These are phyloP conservation scores for Macaranga tanarius DNA, from an alignment of 441 rosid genomes.

Conservation along the genomic window DNA sequence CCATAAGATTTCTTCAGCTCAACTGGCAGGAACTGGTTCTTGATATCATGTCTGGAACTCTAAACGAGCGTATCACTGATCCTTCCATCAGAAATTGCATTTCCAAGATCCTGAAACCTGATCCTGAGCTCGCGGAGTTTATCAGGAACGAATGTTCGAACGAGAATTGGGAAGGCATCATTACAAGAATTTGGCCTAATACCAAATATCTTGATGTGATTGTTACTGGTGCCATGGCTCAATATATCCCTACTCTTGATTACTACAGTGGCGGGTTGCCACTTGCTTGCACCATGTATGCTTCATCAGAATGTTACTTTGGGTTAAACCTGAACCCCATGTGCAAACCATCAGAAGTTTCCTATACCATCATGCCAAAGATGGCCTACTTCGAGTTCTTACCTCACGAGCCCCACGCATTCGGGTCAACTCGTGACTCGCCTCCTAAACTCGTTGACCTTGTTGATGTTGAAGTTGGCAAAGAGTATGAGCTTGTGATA, in stretches of 20 bases:
- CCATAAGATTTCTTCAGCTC: constrained; percentile 83
- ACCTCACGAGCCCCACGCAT: constrained; percentile 45
- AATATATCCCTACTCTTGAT: constrained; percentile 81
- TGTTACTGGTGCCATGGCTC: constrained; percentile 95
- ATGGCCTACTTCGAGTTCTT: constrained; percentile 94
- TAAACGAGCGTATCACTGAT: constrained; percentile 50
- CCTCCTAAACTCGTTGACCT: constrained; percentile 53
- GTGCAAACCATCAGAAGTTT: constrained; percentile 76
- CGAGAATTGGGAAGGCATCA: constrained; percentile 71
- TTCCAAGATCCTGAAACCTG: constrained; percentile 47
- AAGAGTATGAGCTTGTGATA: constrained; percentile 85
- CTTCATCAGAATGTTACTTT: constrained; percentile 89
- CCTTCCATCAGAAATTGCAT: constrained; percentile 40
- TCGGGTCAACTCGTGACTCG: constrained; percentile 30
- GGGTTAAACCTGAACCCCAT: constrained; percentile 90
- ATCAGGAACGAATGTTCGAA: constrained; percentile 45
- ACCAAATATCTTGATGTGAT: constrained; percentile 87
- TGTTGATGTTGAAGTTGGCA: constrained; percentile 72
- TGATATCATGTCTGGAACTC: constrained; percentile 59
- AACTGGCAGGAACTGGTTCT: constrained; percentile 56
- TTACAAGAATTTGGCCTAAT: constrained; percentile 82
- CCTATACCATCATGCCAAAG: constrained; percentile 91
- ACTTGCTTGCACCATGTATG: constrained; percentile 87
- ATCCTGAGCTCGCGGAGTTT: constrained; percentile 50
- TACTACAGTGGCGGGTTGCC: constrained; percentile 80